Percentiles rank a stretch among this genome's conserved stretches.
Conservation (phyloP, 768 basidiomycete genomes). For the Xanthoconium purpureum region DNA sequence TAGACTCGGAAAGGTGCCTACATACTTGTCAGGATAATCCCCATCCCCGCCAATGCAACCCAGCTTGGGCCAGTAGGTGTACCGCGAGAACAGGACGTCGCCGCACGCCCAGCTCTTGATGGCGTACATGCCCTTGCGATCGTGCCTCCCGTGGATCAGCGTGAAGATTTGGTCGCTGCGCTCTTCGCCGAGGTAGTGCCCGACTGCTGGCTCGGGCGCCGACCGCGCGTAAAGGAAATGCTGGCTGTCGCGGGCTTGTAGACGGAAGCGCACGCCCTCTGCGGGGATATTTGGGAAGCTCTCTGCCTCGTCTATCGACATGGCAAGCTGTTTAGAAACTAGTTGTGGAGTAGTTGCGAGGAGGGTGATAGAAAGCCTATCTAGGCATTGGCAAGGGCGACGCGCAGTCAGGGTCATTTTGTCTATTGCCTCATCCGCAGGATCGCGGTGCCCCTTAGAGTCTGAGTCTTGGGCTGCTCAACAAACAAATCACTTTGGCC, state of each 20-base stretch:
- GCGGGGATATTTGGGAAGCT: neutral
- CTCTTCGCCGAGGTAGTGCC: neutral
- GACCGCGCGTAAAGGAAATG: neutral
- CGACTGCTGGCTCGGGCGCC: neutral
- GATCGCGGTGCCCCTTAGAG: too few species aligned
- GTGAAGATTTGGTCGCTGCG: constrained; percentile 2
- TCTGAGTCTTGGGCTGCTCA: too few species aligned
- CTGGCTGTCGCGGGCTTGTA: neutral
- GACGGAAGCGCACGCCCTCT: neutral
- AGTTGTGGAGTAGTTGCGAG: neutral
- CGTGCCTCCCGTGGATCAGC: neutral
- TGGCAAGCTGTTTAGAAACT: neutral
- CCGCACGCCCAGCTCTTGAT: constrained; percentile 7
- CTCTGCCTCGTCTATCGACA: neutral
- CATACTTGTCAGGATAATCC: constrained; percentile 1
- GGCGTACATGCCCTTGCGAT: neutral
- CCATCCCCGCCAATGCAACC: neutral
- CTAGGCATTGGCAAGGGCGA: too few species aligned
- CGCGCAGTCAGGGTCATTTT: too few species aligned
- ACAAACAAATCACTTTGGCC: too few species aligned
- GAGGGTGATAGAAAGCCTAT: neutral
- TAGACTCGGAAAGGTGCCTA: too few species aligned
- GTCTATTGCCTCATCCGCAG: too few species aligned
- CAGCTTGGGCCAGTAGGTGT: neutral
- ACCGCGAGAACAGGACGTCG: constrained; percentile 4